Conservation (phyloP, 2,329 filamentous ascomycete genomes). For the Cercospora citrullina region DNA sequence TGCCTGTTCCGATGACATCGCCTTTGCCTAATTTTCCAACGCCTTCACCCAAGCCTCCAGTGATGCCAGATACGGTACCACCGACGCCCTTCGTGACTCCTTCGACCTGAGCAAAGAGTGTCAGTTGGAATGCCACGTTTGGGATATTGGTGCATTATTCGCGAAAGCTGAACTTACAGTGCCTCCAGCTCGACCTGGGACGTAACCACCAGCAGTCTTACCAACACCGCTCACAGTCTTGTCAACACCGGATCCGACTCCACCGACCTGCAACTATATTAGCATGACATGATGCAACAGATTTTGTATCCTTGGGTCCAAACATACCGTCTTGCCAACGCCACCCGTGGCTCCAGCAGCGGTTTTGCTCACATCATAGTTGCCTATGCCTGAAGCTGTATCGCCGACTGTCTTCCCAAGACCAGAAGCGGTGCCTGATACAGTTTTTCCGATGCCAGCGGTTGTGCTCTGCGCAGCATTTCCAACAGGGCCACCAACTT, state of each 20-base stretch:
- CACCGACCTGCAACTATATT: conserved; percentile 23
- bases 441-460: conserved; percentile 45
- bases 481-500: conserved; percentile 19
- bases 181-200: conserved; percentile 42
- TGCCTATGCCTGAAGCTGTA: conserved; percentile 46
- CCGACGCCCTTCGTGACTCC: conserved; percentile 47
- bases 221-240: conserved; percentile 33
- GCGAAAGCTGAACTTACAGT: conserved; percentile 33
- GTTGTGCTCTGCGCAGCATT: conserved; percentile 44
- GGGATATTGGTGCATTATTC: neutral
- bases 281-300: neutral
- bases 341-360: conserved; percentile 41
- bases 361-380: conserved; percentile 44
- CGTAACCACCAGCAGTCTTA: conserved; percentile 39
- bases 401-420: conserved; percentile 47
- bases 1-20: conserved; percentile 46
- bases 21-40: conserved; percentile 49
- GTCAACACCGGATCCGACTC: conserved; percentile 34
- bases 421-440: conserved; percentile 44
- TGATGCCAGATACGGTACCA: conserved; percentile 42
- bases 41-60: conserved; percentile 46
- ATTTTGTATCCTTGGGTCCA: neutral
- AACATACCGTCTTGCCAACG: conserved; percentile 38
- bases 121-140: neutral
- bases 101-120: conserved; percentile 19